A percentile compares a stretch with the other conserved stretches of the same genome.
These are phyloP conservation scores for Solanum tarapatanum DNA, from an alignment of 257 asterid species.

Conservation along the genomic window DNA sequence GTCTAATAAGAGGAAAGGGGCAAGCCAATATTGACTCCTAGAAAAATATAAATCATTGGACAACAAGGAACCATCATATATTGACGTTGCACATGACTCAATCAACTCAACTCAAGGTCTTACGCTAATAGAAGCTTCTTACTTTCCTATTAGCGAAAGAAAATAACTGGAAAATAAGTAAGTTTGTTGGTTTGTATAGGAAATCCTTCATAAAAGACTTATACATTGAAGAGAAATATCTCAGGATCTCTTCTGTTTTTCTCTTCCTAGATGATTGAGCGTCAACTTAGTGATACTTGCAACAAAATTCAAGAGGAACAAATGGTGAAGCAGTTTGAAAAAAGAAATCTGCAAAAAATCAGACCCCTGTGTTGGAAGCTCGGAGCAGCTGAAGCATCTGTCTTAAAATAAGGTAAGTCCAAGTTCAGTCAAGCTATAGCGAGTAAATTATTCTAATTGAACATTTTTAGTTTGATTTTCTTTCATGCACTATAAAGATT, in stretches of 20 bases:
- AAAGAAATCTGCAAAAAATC: background rate
- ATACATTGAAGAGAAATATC: background rate
- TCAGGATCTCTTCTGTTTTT: background rate
- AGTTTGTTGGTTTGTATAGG: background rate
- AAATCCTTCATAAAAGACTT: background rate
- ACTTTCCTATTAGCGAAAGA: constrained; percentile 11
- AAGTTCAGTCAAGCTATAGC: background rate
- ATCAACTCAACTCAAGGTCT: constrained; percentile 2
- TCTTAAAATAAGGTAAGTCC: background rate
- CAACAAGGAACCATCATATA: background rate
- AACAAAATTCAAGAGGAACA: background rate
- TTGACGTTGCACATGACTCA: background rate
- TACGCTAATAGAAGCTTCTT: constrained; percentile 6
- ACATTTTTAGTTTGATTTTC: background rate
- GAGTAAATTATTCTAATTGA: background rate
- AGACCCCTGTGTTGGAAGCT: background rate
- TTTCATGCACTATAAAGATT: background rate
- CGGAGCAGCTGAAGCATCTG: background rate
- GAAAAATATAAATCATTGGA: background rate
- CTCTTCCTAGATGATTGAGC: background rate
- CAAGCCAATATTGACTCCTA: background rate
- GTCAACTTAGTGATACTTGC: background rate
- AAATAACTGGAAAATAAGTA: background rate
- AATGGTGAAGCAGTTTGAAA: background rate
- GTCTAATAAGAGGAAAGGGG: background rate